These are phyloP conservation scores for Ilyonectria destructans DNA, from an alignment of 2,329 filamentous ascomycete genomes.

Conservation along the genomic window DNA sequence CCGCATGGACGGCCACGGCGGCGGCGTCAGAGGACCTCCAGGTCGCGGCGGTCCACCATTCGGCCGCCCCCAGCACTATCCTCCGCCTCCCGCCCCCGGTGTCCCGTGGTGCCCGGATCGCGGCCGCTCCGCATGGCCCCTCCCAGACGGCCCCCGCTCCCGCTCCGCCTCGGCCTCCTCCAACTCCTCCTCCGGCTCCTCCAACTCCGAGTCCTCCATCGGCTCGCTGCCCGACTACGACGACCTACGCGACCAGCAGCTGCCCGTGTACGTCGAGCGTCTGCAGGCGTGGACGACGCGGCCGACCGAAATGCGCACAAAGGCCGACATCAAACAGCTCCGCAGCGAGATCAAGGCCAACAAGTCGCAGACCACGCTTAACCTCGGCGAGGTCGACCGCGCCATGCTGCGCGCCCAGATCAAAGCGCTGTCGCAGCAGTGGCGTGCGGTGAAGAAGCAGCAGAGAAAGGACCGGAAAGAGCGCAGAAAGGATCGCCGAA, in stretches of 20 bases:
- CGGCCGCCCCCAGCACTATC: constrained; percentile 18
- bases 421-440: constrained; percentile 61
- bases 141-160: constrained; percentile 41
- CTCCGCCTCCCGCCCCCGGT: constrained; percentile 30
- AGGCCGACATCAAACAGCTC: constrained; percentile 60
- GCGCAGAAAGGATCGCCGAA: constrained; percentile 51
- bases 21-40: constrained; percentile 6
- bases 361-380: constrained; percentile 39
- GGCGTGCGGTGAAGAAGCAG: constrained; percentile 55
- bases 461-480: constrained; percentile 51
- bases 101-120: constrained; percentile 22
- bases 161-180: constrained; percentile 57
- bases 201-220: constrained; percentile 60
- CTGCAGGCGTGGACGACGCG: constrained; percentile 66
- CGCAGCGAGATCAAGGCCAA: constrained; percentile 62
- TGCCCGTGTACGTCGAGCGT: constrained; percentile 62
- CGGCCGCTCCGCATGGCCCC: constrained; percentile 34
- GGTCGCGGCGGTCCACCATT: constrained; percentile 21
- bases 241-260: constrained; percentile 64
- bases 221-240: constrained; percentile 71
- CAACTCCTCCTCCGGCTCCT: constrained; percentile 55
- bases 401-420: constrained; percentile 61
- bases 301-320: constrained; percentile 66
- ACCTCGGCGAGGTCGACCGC: constrained; percentile 40
- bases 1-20: constrained; percentile 39